A percentile compares a stretch with the other conserved stretches of the same genome.
phyloP scores from a whole-genome alignment of 495 filamentous ascomycete genomes.

The Penicillium silybi region DNA sequence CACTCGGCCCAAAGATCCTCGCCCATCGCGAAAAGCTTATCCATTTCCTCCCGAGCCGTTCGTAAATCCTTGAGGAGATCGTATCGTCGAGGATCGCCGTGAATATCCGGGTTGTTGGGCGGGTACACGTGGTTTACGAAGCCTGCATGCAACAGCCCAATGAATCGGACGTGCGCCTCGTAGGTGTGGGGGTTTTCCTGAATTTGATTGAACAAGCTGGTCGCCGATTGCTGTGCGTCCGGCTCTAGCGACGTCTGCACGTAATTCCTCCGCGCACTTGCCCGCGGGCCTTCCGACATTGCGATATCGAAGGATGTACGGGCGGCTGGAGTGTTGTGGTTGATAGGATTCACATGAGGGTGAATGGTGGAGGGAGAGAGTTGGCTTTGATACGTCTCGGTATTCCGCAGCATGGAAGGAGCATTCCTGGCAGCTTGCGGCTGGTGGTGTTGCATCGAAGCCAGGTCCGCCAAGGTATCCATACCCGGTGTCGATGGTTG shows the following conservation, averaged over 20 bases:
- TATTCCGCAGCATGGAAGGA: constrained; percentile 38
- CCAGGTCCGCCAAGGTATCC: constrained; percentile 63
- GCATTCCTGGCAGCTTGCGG: constrained; percentile 19
- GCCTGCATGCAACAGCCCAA: constrained; percentile 60
- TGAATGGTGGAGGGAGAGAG: constrained; percentile 47
- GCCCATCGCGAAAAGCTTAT: constrained; percentile 61
- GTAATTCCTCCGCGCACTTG: constrained; percentile 46
- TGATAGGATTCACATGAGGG: constrained; percentile 46
- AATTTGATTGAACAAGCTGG: constrained; percentile 51
- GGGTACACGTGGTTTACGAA: constrained; percentile 54
- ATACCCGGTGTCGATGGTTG: constrained; percentile 57
- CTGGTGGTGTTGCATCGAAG: constrained; percentile 58
- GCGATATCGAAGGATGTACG: constrained; percentile 53
- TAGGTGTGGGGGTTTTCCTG: constrained; percentile 61
- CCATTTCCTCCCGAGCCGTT: constrained; percentile 62
- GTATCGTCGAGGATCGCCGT: constrained; percentile 48
- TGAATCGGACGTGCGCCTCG: constrained; percentile 59
- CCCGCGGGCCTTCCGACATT: constrained; percentile 52
- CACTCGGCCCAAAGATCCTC: constrained; percentile 63
- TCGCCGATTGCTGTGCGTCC: constrained; percentile 50
- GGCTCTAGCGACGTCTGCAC: constrained; percentile 49
- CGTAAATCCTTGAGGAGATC: constrained; percentile 59
- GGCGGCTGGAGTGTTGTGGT: constrained; percentile 49
- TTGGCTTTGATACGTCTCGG: constrained; percentile 46
- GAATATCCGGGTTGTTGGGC: constrained; percentile 42